These are phyloP conservation scores for Rhodotorula sp. DNA, from an alignment of 1,284 basidiomycete genomes.

Conservation along the genomic window DNA sequence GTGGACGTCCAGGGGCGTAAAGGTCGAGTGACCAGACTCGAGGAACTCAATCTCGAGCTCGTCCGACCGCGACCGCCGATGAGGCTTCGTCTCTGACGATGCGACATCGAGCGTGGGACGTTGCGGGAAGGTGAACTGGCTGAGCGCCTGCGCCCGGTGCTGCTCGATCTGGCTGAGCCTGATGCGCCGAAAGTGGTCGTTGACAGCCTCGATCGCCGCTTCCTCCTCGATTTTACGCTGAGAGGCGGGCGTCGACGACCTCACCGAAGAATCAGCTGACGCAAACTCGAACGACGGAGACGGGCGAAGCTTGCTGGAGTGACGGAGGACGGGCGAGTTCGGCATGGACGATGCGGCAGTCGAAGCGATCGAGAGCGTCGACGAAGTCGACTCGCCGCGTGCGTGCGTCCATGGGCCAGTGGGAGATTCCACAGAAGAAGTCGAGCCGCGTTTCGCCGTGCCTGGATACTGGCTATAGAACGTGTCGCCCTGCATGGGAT, in stretches of 20 bases:
- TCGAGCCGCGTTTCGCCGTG: constrained; percentile 19
- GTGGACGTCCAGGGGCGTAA: constrained; percentile 15
- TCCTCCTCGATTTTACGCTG: constrained; percentile 28
- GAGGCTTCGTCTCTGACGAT: not conserved
- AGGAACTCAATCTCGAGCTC: constrained; percentile 36
- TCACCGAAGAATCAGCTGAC: constrained; percentile 5
- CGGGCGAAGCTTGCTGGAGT: not conserved
- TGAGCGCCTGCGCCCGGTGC: not conserved
- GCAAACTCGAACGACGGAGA: not conserved
- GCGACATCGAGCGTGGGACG: not conserved
- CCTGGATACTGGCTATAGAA: constrained; percentile 17
- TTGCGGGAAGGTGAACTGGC: not conserved
- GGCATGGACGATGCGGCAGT: constrained; percentile 35
- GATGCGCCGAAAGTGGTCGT: constrained; percentile 31
- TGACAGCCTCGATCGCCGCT: constrained; percentile 28
- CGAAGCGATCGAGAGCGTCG: constrained; percentile 19
- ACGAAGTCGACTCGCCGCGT: constrained; percentile 33
- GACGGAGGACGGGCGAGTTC: constrained; percentile 17
- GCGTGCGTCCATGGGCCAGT: constrained; percentile 26
- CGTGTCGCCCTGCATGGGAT: constrained; percentile 14
- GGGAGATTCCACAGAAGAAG: constrained; percentile 19
- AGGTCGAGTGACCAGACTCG: constrained; percentile 32
- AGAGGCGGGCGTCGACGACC: constrained; percentile 29
- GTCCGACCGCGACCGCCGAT: constrained; percentile 10
- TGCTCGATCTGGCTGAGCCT: constrained; percentile 35